A percentile compares a stretch with the other conserved stretches of the same genome.
Conservation (phyloP, 2,329 filamentous ascomycete genomes). For the Chaetothyriales sp. region DNA sequence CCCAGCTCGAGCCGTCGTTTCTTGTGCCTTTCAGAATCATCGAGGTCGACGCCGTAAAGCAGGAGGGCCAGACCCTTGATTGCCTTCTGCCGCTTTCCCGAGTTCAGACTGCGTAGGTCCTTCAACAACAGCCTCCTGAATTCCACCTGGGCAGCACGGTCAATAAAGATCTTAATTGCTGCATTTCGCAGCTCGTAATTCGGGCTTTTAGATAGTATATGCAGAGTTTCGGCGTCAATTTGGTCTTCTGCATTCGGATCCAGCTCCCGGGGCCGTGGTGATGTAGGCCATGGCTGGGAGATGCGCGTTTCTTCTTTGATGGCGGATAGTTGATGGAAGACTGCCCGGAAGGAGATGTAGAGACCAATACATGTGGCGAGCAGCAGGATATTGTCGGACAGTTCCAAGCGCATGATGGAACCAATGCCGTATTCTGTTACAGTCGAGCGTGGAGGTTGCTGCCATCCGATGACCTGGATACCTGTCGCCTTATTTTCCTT, state of each 20-base stretch:
- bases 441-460: neutral
- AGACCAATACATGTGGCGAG: neutral
- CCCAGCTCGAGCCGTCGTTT: slow-evolving; percentile 3
- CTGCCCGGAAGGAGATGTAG: neutral
- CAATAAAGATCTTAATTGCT: slow-evolving; percentile 32
- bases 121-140: slow-evolving; percentile 27
- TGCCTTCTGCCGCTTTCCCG: slow-evolving; percentile 25
- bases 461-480: no score
- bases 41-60: slow-evolving; percentile 16
- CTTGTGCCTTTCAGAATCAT: neutral
- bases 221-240: slow-evolving; percentile 49
- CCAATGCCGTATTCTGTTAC: neutral
- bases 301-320: neutral
- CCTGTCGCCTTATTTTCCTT: no score
- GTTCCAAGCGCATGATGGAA: slow-evolving; percentile 4
- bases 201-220: slow-evolving; percentile 53
- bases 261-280: neutral
- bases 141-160: slow-evolving; percentile 28
- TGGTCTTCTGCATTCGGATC: slow-evolving; percentile 21
- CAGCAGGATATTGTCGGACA: neutral
- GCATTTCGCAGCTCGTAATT: slow-evolving; percentile 60
- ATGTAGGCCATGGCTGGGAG: neutral
- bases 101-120: slow-evolving; percentile 27
- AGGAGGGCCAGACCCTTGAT: slow-evolving; percentile 31
- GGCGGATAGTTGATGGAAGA: neutral